A percentile compares a stretch with the other conserved stretches of the same genome.
Evolutionary conservation across 2,329 filamentous ascomycete species (phyloP).

Genomic region (Parasarocladium wereldwijsianum): DNA sequence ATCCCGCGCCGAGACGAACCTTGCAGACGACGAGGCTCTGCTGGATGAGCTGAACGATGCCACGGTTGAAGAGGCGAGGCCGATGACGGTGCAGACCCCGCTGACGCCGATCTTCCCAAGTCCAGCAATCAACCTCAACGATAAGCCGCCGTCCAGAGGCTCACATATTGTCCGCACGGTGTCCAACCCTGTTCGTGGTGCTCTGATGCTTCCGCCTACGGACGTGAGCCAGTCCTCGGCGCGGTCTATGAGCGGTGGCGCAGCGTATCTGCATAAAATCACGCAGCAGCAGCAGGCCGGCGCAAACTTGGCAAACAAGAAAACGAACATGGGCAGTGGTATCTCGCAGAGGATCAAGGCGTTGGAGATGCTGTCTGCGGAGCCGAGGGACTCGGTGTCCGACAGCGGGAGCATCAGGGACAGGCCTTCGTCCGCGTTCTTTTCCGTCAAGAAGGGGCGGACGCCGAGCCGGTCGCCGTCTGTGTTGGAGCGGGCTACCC

Average conservation of each 20-base stretch:
- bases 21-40: conserved; percentile 61
- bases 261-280: conserved; percentile 39
- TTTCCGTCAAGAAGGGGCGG: conserved; percentile 38
- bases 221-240: conserved; percentile 31
- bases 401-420: conserved; percentile 8
- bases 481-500: conserved; percentile 26
- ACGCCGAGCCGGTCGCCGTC: conserved; percentile 30
- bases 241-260: conserved; percentile 38
- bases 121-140: conserved; percentile 3
- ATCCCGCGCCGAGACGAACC: conserved; percentile 24
- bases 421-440: conserved; percentile 40
- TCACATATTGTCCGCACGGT: conserved; percentile 27
- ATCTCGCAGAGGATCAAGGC: conserved; percentile 94
- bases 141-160: background rate
- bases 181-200: conserved; percentile 29
- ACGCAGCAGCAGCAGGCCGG: conserved; percentile 28
- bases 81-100: conserved; percentile 73
- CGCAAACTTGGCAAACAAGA: conserved; percentile 43
- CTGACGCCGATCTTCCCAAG: conserved; percentile 46
- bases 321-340: conserved; percentile 71
- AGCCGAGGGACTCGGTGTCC: conserved; percentile 12
- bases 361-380: conserved; percentile 59
- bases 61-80: conserved; percentile 69
- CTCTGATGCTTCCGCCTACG: conserved; percentile 24
- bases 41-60: conserved; percentile 78